These are phyloP conservation scores for Bipolaris oryzae DNA, from an alignment of 2,329 filamentous ascomycete genomes.

Conservation along the genomic window DNA sequence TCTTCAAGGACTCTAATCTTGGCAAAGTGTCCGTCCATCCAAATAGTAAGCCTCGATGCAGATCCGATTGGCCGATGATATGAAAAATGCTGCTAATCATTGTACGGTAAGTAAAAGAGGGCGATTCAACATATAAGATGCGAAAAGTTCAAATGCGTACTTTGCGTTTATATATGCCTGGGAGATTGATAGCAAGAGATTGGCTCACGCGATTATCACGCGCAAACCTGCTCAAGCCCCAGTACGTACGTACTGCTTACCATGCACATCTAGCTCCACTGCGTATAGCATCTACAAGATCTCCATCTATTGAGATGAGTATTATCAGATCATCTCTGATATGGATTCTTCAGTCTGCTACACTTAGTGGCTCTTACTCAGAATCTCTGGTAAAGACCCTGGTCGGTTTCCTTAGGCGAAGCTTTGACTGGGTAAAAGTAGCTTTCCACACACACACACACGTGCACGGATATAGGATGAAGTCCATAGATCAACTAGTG, in stretches of 20 bases:
- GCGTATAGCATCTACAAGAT: slow-evolving; percentile 39
- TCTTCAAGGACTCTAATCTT: slow-evolving; percentile 49
- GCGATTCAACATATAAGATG: slow-evolving; percentile 36
- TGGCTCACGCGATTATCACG: slow-evolving; percentile 14
- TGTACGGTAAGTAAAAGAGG: slow-evolving; percentile 39
- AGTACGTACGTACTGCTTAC: slow-evolving; percentile 16
- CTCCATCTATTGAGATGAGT: slow-evolving; percentile 41
- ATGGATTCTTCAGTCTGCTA: slow-evolving; percentile 35
- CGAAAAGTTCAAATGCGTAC: slow-evolving; percentile 32
- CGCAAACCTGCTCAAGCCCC: slow-evolving; percentile 33
- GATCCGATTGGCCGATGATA: slow-evolving; percentile 46
- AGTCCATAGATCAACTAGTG: slow-evolving; percentile 2
- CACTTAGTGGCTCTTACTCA: slow-evolving; percentile 35
- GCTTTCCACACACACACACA: slow-evolving; percentile 41
- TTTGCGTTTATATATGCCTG: slow-evolving; percentile 23
- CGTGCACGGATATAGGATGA: slow-evolving; percentile 28
- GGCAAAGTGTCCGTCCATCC: slow-evolving; percentile 49
- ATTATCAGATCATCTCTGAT: slow-evolving; percentile 36
- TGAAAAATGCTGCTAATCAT: slow-evolving; percentile 39
- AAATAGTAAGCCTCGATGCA: slow-evolving; percentile 49
- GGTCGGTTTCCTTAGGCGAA: slow-evolving; percentile 37
- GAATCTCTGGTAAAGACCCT: slow-evolving; percentile 36
- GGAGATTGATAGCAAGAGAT: slow-evolving; percentile 4
- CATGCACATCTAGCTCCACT: slow-evolving; percentile 22
- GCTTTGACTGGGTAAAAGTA: slow-evolving; percentile 32